phyloP scores from a whole-genome alignment of 495 filamentous ascomycete species.

The Astrocystis sublimbata region DNA sequence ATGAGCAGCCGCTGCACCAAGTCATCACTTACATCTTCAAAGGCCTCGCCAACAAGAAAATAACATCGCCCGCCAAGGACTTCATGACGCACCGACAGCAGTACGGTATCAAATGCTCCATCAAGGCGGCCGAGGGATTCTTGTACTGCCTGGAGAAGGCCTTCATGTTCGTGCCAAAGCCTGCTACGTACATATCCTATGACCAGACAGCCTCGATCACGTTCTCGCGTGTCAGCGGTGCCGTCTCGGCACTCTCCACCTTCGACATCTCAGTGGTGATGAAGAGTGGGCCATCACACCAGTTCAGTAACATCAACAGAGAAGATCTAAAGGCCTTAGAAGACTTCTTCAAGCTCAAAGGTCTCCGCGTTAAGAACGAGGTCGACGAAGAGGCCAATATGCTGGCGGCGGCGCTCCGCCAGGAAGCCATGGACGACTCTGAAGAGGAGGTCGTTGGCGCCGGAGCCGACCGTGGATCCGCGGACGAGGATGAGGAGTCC shows the following conservation, averaged over 20 bases:
- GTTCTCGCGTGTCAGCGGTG: slow-evolving; percentile 93
- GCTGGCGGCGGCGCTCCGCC: slow-evolving; percentile 76
- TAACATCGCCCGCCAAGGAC: slow-evolving; percentile 89
- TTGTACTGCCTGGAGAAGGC: slow-evolving; percentile 97
- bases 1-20: slow-evolving; percentile 86
- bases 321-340: slow-evolving; percentile 96
- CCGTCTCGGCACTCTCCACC: slow-evolving; percentile 88
- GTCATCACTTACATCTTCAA: slow-evolving; percentile 94
- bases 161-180: slow-evolving; percentile 98
- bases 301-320: slow-evolving; percentile 99
- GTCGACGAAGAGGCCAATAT: slow-evolving; percentile 66
- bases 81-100: slow-evolving; percentile 91
- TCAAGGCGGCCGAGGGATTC: slow-evolving; percentile 97
- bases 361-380: slow-evolving; percentile 94
- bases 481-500: slow-evolving; percentile 93
- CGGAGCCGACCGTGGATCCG: slow-evolving; percentile 79
- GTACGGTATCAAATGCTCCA: slow-evolving; percentile 96
- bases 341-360: slow-evolving; percentile 92
- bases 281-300: slow-evolving; percentile 78
- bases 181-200: slow-evolving; percentile 91
- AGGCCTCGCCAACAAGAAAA: slow-evolving; percentile 89
- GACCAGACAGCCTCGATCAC: slow-evolving; percentile 87
- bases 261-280: slow-evolving; percentile 94
- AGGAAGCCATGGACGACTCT: slow-evolving; percentile 71
- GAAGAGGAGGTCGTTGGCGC: slow-evolving; percentile 81